Base-by-base conservation (phyloP, 176 grass and related monocot genomes). In the Tillandsia leiboldiana region DNA sequence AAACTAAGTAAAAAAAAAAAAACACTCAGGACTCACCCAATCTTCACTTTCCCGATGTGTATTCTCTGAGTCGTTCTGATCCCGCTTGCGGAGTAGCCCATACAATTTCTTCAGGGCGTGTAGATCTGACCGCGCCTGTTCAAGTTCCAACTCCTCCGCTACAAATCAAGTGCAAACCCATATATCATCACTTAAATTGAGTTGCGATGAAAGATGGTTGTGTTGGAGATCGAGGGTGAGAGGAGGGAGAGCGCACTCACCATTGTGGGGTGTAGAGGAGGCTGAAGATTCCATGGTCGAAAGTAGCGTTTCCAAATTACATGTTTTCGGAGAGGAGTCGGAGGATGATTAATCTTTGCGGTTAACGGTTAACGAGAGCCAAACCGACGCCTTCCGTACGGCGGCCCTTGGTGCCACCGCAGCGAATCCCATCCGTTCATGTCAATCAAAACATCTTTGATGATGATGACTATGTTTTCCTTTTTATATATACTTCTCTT, bases 91-190 rank as follows among this genome's bases (percentile, higher is more conserved):
- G 72, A 96, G 80, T 69, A 96, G 64, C 26, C 77, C 74, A 1
- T 91, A 91, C 11, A 96, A 80, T 10, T 58, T 83, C 75, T 84
- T 84, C 22, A 96, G 63, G 18, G 77, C 79, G 27, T 80, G 23
- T 10, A 96, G 51, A 77, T 96, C 85, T 50, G 84, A 81, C 50
- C 54, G 14, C 2, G 86, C 53, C 53, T 86, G 42, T 26, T 83
- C 72, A 22, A 77, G 72, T 24, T 56, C 77, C 26, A n/a, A 5
- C 20, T 66, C 76, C 11, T 83, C 87, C 54, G 14, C 54, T 59
- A 18, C 54, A 20, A 58, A 58, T 17, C 1, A 59, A 22, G 29
- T 33, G 29, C 1, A 20, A 58, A 58, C 14, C 14, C 54, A 58
- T 59, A 14, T 17, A 8, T 18, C 14, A 58, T 58, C 54, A 20